Base-by-base conservation (phyloP, 345 rosid species). In the Camelina hispida region DNA sequence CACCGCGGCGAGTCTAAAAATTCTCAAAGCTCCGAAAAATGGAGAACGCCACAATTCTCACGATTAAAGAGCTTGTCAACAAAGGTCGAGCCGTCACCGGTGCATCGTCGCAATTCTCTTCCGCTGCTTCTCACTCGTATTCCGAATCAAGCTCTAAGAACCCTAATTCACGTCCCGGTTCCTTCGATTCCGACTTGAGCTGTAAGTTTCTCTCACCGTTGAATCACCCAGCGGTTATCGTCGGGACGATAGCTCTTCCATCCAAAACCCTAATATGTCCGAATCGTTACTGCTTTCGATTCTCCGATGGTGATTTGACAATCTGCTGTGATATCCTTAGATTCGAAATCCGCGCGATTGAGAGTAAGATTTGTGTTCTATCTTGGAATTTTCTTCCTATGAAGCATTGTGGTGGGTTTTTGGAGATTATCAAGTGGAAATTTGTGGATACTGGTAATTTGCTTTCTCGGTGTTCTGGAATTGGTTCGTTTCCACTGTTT, bases 311-410 rank as follows among this genome's bases (percentile, higher is more conserved):
- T 23, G 76, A 80, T 2, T 42, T 84, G 40, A 68, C 85, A 3
- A 46, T 95, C 30, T 92, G 97, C 84, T 95, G 99, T 63, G 99
- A 94, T 58, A 78, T 95, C 16, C 67, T 87, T 38, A 71, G 78
- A 35, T 76, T 92, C 30, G 79, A 81, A 28, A 65, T 80, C 32
- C 55, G 61, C 9, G 55, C 79, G 2, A 62, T 92, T 56, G 87
- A 86, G 23, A 81, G 65, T 25, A 83, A 56, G 72, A 82, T 95
- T 17, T 70, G 67, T 64, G 88, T 89, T 51, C 53, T 76, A 1
- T 83, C 97, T 12, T 95, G 93, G 89, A 95, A 92, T 81, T 92
- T 88, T 72, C 73, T 92, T 71, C 95, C 93, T 8, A 66, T 79
- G 46, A 82, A 81, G 51, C 86, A 79, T 70, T 71, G 59, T 4